These are phyloP conservation scores for Periconia macrospinosa DNA, from an alignment of 2,329 filamentous ascomycete genomes.

Conservation along the genomic window DNA sequence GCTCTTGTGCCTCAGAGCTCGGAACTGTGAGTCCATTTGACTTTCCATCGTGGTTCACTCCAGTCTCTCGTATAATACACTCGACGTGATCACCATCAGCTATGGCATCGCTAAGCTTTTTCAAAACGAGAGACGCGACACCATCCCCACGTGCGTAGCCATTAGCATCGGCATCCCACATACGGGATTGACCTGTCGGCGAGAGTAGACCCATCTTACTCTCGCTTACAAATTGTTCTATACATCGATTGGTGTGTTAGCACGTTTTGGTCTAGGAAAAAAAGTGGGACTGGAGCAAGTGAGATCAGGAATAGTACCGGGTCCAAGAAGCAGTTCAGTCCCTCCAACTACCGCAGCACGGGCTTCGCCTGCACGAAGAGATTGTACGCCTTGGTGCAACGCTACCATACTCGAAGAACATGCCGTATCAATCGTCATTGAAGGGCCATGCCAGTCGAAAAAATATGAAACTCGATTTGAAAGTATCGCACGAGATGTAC, in stretches of 20 bases:
- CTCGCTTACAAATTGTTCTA: too few relatives aligned
- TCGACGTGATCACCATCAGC: slow-evolving; percentile 29
- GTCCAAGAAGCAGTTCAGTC: too few relatives aligned
- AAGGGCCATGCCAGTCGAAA: slow-evolving; percentile 27
- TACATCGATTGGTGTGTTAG: too few relatives aligned
- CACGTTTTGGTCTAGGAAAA: too few relatives aligned
- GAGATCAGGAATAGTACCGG: slow-evolving; percentile 17
- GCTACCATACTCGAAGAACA: slow-evolving; percentile 28
- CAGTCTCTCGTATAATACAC: slow-evolving; percentile 29
- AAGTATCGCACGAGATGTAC: slow-evolving; percentile 4
- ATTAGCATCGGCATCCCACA: slow-evolving; percentile 56
- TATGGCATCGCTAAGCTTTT: slow-evolving; percentile 17
- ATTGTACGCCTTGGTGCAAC: too few relatives aligned
- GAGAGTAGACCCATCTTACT: slow-evolving; percentile 29
- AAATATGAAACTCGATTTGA: slow-evolving; percentile 25
- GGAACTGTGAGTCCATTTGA: slow-evolving; percentile 25
- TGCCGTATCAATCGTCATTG: slow-evolving; percentile 30
- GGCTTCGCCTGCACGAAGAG: too few relatives aligned
- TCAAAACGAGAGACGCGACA: slow-evolving; percentile 37
- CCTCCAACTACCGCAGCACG: too few relatives aligned
- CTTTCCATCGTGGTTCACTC: slow-evolving; percentile 21
- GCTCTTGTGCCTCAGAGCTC: slow-evolving; percentile 48
- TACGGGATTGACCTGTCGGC: slow-evolving; percentile 30
- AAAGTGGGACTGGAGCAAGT: slow-evolving; percentile 7
- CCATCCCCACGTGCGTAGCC: slow-evolving; percentile 69